Evolutionary conservation across 768 basidiomycete species (phyloP), one percentile per base, ranked within the genome.

Genomic region (Mycena filopes): DNA sequence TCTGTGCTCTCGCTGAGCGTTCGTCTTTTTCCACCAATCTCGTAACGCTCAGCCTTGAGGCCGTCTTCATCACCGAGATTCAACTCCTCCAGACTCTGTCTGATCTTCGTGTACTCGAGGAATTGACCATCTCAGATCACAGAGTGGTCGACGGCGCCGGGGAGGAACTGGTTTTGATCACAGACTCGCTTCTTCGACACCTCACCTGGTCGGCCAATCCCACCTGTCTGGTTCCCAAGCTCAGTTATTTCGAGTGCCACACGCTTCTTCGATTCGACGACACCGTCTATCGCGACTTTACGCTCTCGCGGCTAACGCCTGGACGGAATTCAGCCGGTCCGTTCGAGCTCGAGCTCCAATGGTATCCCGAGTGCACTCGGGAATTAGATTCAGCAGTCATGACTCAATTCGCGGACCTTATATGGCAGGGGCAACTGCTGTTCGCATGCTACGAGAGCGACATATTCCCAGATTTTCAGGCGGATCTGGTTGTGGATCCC

Each of bases 181-280:
- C 33, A 23, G n/a, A 48, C 45, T 62, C 60, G 4, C 60, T 62
- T 23, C 45, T 62, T 12, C 43, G 29, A 18, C 60, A 33, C 1
- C 60, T 62, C 33, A 55, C 25, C 36, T 62, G 60, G 60, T 33
- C 53, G 18, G 31, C 43, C 15, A 51, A 55, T 18, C 43, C 53
- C 51, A 36, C 43, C 18, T 62, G 60, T 26, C 42, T 62, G 42
- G 60, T 62, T 31, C 60, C 60, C 25, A 26, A 2, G 8, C 60
- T 62, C 46, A 55, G 33, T 12, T 55, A 8, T 26, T 36, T 62
- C 10, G 20, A 40, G 6, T 33, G 20, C 16, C 42, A 54, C n/a
- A 51, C 59, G 0, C n/a, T 60, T 12, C 40, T 51, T 11, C 40
- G 36, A 20, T 60, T 60, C 49, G 60, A 62, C 45, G 60, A 62